Percentiles rank a stretch among this genome's conserved stretches.
phyloP scores from a whole-genome alignment of 495 filamentous ascomycete genomes.

The Lasiosphaeriaceae sp. region DNA sequence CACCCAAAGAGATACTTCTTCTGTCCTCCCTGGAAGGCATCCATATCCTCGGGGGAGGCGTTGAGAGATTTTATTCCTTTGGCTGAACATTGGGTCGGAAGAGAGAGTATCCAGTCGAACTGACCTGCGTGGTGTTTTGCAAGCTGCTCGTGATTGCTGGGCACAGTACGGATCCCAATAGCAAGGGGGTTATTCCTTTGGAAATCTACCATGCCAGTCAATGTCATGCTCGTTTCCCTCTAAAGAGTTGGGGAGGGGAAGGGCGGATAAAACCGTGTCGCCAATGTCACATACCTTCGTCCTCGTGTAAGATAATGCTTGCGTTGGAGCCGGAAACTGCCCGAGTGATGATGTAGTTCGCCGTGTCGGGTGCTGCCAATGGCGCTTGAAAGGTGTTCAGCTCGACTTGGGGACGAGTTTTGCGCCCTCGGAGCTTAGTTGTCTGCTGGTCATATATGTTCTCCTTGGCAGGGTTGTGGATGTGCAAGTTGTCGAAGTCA shows the following conservation, averaged over 20 bases:
- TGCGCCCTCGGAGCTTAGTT: conserved; percentile 4
- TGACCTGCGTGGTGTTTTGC: conserved; percentile 49
- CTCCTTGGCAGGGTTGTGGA: conserved; percentile 21
- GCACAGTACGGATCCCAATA: conserved; percentile 29
- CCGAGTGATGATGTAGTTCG: background rate
- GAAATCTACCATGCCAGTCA: conserved; percentile 1
- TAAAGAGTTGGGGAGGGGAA: background rate
- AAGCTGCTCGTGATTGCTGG: conserved; percentile 36
- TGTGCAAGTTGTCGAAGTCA: conserved; percentile 29
- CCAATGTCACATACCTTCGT: conserved; percentile 4
- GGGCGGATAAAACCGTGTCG: no score
- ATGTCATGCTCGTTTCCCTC: background rate
- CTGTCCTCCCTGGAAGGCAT: conserved; percentile 6
- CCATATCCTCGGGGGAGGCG: conserved; percentile 15
- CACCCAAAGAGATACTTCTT: conserved; percentile 41
- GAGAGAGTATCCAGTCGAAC: conserved; percentile 44
- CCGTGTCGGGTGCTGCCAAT: background rate
- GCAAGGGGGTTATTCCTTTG: conserved; percentile 24
- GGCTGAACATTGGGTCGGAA: conserved; percentile 21
- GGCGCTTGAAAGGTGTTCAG: conserved; percentile 6
- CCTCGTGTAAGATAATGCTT: background rate
- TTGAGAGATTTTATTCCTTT: conserved; percentile 10
- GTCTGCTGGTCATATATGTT: conserved; percentile 13
- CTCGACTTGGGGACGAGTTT: conserved; percentile 10
- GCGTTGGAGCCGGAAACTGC: background rate